A percentile compares a stretch with the other conserved stretches of the same genome.
phyloP scores from a whole-genome alignment of 2,329 filamentous ascomycete species.

The Trichoderma aggressivum region DNA sequence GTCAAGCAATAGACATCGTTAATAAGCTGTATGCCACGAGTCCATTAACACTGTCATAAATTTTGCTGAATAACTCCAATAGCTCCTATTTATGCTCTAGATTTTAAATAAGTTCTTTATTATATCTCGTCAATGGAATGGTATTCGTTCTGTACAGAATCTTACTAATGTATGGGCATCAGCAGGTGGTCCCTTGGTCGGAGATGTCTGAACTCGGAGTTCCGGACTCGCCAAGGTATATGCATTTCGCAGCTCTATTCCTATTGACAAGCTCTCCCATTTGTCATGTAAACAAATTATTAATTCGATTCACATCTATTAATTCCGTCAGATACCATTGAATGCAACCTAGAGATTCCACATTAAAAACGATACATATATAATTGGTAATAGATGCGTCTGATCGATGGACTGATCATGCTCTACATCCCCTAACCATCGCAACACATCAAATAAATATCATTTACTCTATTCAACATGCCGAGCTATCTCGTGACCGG shows the following conservation, averaged over 20 bases:
- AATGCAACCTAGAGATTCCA: neutral
- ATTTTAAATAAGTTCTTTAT: too few relatives aligned
- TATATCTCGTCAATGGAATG: too few relatives aligned
- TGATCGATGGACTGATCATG: accelerated
- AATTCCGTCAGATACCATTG: neutral
- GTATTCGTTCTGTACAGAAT: too few relatives aligned
- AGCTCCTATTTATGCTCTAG: too few relatives aligned
- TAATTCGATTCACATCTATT: neutral
- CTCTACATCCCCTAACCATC: neutral
- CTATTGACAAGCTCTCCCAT: neutral
- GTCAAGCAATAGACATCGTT: neutral
- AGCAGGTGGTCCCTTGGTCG: neutral
- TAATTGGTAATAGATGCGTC: accelerated
- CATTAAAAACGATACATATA: neutral
- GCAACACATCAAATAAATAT: neutral
- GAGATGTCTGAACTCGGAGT: neutral
- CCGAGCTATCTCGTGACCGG: neutral
- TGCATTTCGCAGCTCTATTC: neutral
- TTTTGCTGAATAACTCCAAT: neutral
- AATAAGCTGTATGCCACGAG: neutral
- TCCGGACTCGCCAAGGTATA: neutral
- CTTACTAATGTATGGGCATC: neutral
- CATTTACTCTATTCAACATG: neutral
- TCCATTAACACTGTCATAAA: neutral
- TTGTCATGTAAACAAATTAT: neutral